Base-by-base conservation (phyloP, 192 early-diverging fungal genomes). In the Rhizophagus sp. region DNA sequence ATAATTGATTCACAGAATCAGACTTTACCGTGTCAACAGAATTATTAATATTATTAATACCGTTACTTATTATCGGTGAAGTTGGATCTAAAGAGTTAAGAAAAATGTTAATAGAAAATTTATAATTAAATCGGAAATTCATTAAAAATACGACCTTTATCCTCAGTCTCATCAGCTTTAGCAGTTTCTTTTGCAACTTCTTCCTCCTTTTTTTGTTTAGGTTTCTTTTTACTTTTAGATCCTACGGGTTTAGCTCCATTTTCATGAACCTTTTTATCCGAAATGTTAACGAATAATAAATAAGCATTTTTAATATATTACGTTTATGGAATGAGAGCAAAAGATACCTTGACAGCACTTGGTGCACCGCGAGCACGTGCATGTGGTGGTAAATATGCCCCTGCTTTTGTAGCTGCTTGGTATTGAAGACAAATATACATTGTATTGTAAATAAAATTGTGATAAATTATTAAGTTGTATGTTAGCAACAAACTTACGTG, bases 301-400 rank as follows among this genome's bases (percentile, higher is more conserved):
- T 73, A 22, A 17, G 9, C n/a, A 76, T 22, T 22, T 33, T 41
- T 4, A 33, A 27, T 69, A 27, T 78, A 63, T 44, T 50, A 17
- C 11, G 11, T 30, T 15, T 19, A 27, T 19, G 62, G 24, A 75
- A 13, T 10, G 27, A 41, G 10, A 63, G 10, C 30, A 9, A 4
- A 75, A 74, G 39, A 44, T 82, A 82, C 84, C 64, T 82, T 79
- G 47, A 84, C 78, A 36, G 85, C 85, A 19, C 87, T 82, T 62
- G 84, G 81, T 4, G 84, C 79, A 22, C 86, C 88, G 71, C 93
- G 87, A 27, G 90, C 84, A 69, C 93, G 87, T 49, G 90, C 85
- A 66, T 93, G 92, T 52, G 93, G 93, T 63, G 93, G 93, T 79
- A 90, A 85, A 72, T 94, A 94, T 25, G 93, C 93, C 24, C 91